Evolutionary conservation across 83 land plant species (phyloP), one percentile per base, ranked within the genome.

Genomic region (Diphasiastrum complanatum): DNA sequence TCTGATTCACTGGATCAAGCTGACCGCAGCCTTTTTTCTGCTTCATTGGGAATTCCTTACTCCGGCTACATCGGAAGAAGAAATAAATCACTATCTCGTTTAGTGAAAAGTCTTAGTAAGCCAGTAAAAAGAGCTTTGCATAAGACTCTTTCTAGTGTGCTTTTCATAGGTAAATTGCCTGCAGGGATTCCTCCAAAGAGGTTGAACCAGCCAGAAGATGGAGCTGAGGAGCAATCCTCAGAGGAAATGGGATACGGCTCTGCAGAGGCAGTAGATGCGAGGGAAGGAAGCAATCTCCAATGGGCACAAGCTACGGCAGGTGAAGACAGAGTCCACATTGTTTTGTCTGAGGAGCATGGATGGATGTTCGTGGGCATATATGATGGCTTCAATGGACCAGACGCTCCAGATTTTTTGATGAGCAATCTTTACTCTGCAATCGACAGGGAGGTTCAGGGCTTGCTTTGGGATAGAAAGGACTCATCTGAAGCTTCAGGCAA

Each of bases 301-400:
- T 95, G 96, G 96, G 99, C 99, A 29, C 99, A 95, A 51, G 99
- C 96, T 16, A 95, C 89, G 65, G 99, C 99, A 1, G 99, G 99
- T 33, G 99, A 95, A 69, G 99, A 95, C 66, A 76, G 99, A 1
- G 89, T 95, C 23, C 99, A 89, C 61, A 85, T 93, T 8, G 99
- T 93, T 4, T 66, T 93, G 19, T 93, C 99, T 16, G 99, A 93
- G 62, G 92, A 93, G 54, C 95, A 82, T 37, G 92, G 89, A 0
- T 93, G 99, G 99, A 80, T 93, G 18, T 93, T 93, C 60, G 96
- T 89, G 25, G 99, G 99, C 18, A 93, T 93, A 40, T 93, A 89
- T 60, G 99, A 93, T 69, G 99, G 99, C 0, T 93, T 93, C 64
- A 89, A 83, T 47, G 99, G 99, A 24, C 96, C 99, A 0, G 99